Base-by-base conservation (phyloP, 441 rosid genomes). In the Omphalea diandra region DNA sequence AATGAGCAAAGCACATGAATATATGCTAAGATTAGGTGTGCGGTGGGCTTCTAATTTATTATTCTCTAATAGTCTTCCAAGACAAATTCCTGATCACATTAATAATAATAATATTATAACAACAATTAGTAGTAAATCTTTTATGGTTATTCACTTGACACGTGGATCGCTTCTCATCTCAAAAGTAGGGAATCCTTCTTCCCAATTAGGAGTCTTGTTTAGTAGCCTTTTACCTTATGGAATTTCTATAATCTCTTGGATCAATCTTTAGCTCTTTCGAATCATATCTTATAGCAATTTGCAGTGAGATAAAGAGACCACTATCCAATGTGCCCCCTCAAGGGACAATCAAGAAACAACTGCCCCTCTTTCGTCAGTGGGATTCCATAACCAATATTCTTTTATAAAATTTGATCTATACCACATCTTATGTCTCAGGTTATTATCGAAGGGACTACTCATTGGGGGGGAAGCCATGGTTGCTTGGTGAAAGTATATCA, bases 201-300 rank as follows among this genome's bases (percentile, higher is more conserved):
- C 0, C n/a, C n/a, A n/a, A n/a, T 35, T 10, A 47, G 40, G 27
- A 65, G 68, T 32, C 43, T 47, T 65, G 27, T 9, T 65, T 2
- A 41, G 0, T 33, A 62, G 22, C 66, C 66, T 11, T n/a, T n/a
- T n/a, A n/a, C n/a, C n/a, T 62, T 12, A 26, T 62, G 52, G 66
- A 62, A 40, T 40, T 24, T 61, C n/a, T 12, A 7, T 62, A 17
- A 32, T 58, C 6, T 14, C 6, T 2, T 38, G 10, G 44, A 40
- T 15, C 14, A 11, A 40, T 9, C 5, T 46, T 46, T 46, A 1
- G 5, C 7, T 14, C 14, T 43, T 43, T 43, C 12, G 52, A 62
- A 62, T 62, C 50, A 62, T 6, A 5, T 26, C 3, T 12, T 5
- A 12, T 4, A 11, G 5, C 31, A 24, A 20, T 12, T 36, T 60